Base-by-base conservation (phyloP, 768 basidiomycete genomes). In the Cyclocybe cylindracea region DNA sequence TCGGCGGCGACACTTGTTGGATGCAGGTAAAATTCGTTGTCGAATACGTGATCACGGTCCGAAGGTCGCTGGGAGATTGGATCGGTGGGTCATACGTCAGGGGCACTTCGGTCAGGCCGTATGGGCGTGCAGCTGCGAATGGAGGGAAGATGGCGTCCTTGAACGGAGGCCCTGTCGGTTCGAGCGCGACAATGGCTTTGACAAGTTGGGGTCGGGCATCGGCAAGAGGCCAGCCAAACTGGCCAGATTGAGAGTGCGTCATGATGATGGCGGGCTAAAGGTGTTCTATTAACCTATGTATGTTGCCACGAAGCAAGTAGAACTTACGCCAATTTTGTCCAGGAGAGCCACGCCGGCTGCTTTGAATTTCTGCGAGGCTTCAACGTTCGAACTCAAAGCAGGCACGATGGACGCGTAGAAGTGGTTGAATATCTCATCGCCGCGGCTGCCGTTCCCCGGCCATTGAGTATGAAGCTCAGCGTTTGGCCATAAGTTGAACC, bases 161-260 rank as follows among this genome's bases (percentile, higher is more conserved):
- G 58, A 82, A 81, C 1, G 80, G 80, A 36, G 80, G 80, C 2
- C 80, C 80, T 4, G 54, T 69, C 2, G 80, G 80, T 56, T 82
- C 80, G 13, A 82, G 59, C 3, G 79, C 71, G 24, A 81, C 64
- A 18, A 82, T 78, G 10, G 72, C 75, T 58, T 71, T 77, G 33
- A 82, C 68, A 33, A 70, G 57, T 14, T 62, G 59, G 2, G 80
- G 79, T 19, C 77, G 66, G 3, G 72, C 63, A 46, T 82, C 80
- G 8, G 69, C 80, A 10, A 82, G 59, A 18, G 73, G 61, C 80
- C 80, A 82, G 18, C 78, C 79, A 40, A 76, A 68, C 41, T 63
- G 69, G 2, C 78, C 80, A 32, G 77, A 69, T 54, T 80, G 79
- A 1, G 80, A 81, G 57, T 82, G 80, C 1, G 78, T 78, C 24